Conservation (phyloP, 2,329 filamentous ascomycete genomes). For the Botrytis porri region DNA sequence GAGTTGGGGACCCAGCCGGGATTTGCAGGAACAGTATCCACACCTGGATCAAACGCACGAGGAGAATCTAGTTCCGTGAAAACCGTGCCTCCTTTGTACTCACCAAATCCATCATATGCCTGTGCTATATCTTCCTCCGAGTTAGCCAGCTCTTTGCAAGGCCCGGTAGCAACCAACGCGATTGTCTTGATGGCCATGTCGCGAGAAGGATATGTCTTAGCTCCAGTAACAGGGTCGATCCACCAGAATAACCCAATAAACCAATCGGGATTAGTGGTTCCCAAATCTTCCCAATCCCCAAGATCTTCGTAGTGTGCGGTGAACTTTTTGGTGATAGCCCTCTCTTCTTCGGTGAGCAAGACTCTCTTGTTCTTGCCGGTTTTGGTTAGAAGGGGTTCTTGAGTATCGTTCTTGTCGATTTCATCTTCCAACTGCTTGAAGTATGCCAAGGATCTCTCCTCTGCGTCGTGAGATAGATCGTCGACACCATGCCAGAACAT, state of each 20-base stretch:
- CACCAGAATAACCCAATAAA: background rate
- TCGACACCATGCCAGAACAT: background rate
- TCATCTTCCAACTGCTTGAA: background rate
- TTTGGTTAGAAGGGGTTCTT: background rate
- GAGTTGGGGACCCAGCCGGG: background rate
- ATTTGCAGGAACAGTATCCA: background rate
- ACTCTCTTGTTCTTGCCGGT: background rate
- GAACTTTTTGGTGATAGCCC: background rate
- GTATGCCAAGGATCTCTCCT: background rate
- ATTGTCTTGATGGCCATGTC: background rate
- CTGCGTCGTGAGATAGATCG: background rate
- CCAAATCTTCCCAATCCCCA: background rate
- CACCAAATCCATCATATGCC: background rate
- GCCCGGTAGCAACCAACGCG: background rate
- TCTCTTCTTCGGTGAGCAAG: background rate
- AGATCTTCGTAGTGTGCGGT: background rate
- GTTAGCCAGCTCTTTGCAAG: background rate
- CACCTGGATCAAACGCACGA: background rate
- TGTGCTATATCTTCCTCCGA: background rate
- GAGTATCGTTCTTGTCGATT: background rate
- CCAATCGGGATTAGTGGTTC: background rate
- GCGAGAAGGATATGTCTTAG: background rate
- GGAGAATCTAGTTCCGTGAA: background rate
- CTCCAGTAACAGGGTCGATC: background rate
- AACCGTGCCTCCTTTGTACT: background rate